Evolutionary conservation across 345 rosid genomes (phyloP), one percentile per base, ranked within the genome.

Genomic region (Laguncularia racemosa): DNA sequence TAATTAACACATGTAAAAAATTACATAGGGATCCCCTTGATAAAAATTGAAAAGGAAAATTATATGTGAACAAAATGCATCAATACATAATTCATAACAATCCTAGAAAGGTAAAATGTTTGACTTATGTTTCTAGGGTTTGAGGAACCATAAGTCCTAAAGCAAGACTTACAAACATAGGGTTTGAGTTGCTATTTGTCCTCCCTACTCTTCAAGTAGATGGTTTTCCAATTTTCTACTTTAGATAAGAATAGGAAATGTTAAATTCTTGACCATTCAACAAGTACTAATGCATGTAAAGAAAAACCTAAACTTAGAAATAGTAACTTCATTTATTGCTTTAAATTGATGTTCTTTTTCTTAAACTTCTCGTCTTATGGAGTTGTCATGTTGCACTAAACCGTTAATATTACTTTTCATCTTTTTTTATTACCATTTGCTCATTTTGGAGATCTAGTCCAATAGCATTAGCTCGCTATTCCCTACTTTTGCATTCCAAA

Each of bases 91-190:
- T 10, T 33, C 40, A 33, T 33, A 33, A 33, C 40, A 33, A 33
- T 1, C 11, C 40, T 33, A 33, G 40, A 33, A 33, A 33, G 40
- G 40, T 33, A 33, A 10, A 33, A 33, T 28, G 11, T 13, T 15
- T 46, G 14, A 18, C 40, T 46, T 28, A 61, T 69, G 70, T 65
- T 47, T 16, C 56, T 20, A 47, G 57, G 33, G 62, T 17, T 44
- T 59, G 48, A 56, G 20, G 66, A 61, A 38, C 55, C 59, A 46
- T 16, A 48, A 1, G 45, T 43, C 53, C 40, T 11, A 15, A 7
- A 10, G 5, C 21, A 19, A 6, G 59, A 64, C 50, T 45, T 20
- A 10, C 2, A 16, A 21, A 53, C 16, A 38, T 12, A 47, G 14
- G 48, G 19, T 43, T 45, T 1, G 40, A 51, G 49, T 38, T 13